Evolutionary conservation across 1,284 basidiomycete genomes (phyloP).

Genomic region (Chiua sp.): DNA sequence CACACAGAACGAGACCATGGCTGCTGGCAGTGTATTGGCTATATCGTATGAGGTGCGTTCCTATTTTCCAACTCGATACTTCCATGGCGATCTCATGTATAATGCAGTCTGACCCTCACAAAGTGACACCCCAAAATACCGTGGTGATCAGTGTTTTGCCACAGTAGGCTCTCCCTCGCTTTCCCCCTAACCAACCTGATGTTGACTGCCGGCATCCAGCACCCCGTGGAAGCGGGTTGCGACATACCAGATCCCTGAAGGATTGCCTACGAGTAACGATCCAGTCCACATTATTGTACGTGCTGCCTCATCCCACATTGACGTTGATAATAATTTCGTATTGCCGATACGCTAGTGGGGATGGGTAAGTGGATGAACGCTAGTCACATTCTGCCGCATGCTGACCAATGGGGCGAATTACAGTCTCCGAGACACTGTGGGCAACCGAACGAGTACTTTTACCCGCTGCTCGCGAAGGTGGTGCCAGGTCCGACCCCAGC

Average conservation of each 20-base stretch:
- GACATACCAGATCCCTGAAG: constrained; percentile 12
- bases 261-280: constrained; percentile 1
- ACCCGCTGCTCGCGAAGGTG: constrained; percentile 8
- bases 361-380: constrained; percentile 18
- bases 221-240: constrained; percentile 9
- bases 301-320: background rate
- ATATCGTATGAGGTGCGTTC: constrained; percentile 10
- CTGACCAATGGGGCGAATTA: constrained; percentile 1
- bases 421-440: constrained; percentile 17
- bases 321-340: constrained; percentile 1
- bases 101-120: constrained; percentile 2
- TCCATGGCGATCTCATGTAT: background rate
- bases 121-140: background rate
- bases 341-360: constrained; percentile 7
- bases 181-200: too few relatives aligned
- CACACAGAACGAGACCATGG: background rate
- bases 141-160: background rate
- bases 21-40: background rate
- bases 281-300: constrained; percentile 12
- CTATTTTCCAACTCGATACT: too few relatives aligned
- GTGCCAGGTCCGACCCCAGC: background rate
- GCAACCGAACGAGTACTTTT: constrained; percentile 5
- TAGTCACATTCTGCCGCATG: background rate
- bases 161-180: constrained; percentile 10
- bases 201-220: constrained; percentile 7